Conservation (phyloP, 805 yeast genomes). For the Isabelozyma heimii region DNA sequence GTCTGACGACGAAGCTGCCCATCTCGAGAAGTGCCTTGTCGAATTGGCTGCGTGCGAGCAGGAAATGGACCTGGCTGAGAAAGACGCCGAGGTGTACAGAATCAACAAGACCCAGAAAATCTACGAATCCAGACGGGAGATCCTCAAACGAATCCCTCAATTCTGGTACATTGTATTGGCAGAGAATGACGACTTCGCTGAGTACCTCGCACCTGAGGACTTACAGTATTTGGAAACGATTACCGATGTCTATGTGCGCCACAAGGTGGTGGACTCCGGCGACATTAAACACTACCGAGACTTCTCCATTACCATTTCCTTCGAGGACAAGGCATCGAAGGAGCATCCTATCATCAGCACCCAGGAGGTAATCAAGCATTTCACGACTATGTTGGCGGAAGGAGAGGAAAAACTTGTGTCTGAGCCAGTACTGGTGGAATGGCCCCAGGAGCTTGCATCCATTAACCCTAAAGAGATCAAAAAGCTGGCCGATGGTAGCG, state of each 20-base stretch:
- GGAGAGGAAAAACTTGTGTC: constrained; percentile 59
- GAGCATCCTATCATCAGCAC: constrained; percentile 42
- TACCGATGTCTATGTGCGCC: constrained; percentile 59
- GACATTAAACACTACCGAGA: constrained; percentile 43
- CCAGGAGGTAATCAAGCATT: constrained; percentile 61
- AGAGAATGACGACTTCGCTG: constrained; percentile 81
- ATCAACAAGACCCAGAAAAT: constrained; percentile 53
- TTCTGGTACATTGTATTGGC: constrained; percentile 90
- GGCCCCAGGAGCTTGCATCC: constrained; percentile 65
- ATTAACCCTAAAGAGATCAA: constrained; percentile 56
- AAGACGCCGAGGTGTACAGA: constrained; percentile 55
- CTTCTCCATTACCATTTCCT: constrained; percentile 59
- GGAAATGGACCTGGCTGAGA: constrained; percentile 58
- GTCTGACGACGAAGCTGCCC: constrained; percentile 6
- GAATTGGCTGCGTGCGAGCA: constrained; percentile 57
- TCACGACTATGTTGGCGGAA: constrained; percentile 46
- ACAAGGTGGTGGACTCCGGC: constrained; percentile 37
- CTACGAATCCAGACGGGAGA: constrained; percentile 53
- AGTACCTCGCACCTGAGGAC: constrained; percentile 73
- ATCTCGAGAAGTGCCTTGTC: constrained; percentile 29
- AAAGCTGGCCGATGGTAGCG: constrained; percentile 26
- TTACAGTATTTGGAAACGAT: constrained; percentile 70
- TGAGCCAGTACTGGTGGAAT: constrained; percentile 50
- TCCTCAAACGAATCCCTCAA: constrained; percentile 56
- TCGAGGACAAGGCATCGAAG: constrained; percentile 40